phyloP scores from a whole-genome alignment of 2,329 filamentous ascomycete species.

The Ophiostoma populinum region DNA sequence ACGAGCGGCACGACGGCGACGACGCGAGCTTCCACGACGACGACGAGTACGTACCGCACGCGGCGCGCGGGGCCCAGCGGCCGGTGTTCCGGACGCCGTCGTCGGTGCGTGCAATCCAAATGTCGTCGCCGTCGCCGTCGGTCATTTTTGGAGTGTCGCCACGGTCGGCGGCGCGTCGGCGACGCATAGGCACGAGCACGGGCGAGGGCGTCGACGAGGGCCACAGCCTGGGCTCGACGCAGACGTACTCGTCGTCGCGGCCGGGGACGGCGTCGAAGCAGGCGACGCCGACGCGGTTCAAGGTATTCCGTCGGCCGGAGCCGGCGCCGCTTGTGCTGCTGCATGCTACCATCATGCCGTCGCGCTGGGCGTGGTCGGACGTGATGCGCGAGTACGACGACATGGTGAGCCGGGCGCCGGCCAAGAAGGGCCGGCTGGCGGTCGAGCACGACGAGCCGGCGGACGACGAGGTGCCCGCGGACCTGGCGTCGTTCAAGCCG shows the following conservation, averaged over 20 bases:
- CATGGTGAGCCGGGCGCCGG: constrained; percentile 11
- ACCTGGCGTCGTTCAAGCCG: constrained; percentile 16
- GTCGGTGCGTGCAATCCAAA: constrained; percentile 52
- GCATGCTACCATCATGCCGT: constrained; percentile 59
- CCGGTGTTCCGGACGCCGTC: constrained; percentile 53
- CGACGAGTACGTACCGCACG: constrained; percentile 33
- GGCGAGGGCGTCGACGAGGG: constrained; percentile 1
- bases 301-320: constrained; percentile 23
- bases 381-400: constrained; percentile 27
- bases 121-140: constrained; percentile 47
- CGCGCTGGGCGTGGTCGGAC: constrained; percentile 46
- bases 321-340: constrained; percentile 57
- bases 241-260: constrained; percentile 1
- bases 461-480: neutral
- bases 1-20: constrained; percentile 25
- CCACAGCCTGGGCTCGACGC: constrained; percentile 4
- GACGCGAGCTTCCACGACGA: constrained; percentile 18
- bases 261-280: constrained; percentile 31
- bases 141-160: constrained; percentile 31
- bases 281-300: constrained; percentile 39
- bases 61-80: constrained; percentile 36
- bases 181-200: constrained; percentile 2
- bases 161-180: constrained; percentile 29
- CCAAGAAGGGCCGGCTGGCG: neutral
- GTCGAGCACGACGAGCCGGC: neutral